These are phyloP conservation scores for Ophiostoma himal-ulmi DNA, from an alignment of 2,329 filamentous ascomycete species.

Conservation along the genomic window DNA sequence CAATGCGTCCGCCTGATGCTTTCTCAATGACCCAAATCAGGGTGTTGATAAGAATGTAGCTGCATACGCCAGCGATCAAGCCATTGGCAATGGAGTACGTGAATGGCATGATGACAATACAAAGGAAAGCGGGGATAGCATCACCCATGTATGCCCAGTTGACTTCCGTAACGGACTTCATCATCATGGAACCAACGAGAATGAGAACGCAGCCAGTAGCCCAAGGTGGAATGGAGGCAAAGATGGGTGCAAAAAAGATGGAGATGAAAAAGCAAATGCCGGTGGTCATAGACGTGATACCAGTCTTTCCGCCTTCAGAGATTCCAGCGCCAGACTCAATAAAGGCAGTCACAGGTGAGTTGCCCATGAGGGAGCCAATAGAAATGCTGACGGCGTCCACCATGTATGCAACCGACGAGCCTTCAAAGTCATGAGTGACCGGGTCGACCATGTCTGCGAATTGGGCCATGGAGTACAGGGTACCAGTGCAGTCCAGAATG, in stretches of 20 bases:
- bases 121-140: constrained; percentile 68
- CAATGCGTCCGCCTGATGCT: constrained; percentile 39
- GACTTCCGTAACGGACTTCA: constrained; percentile 65
- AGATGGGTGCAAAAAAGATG: constrained; percentile 70
- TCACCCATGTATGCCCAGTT: constrained; percentile 78
- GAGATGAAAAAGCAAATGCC: constrained; percentile 66
- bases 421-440: constrained; percentile 68
- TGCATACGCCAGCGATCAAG: constrained; percentile 59
- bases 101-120: constrained; percentile 69
- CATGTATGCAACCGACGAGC: constrained; percentile 73
- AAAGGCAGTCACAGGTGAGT: constrained; percentile 66
- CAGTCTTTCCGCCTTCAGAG: constrained; percentile 67
- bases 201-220: constrained; percentile 69
- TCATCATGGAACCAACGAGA: constrained; percentile 72
- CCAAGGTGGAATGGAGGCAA: constrained; percentile 72
- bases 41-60: constrained; percentile 46
- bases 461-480: constrained; percentile 72
- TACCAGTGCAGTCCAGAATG: constrained; percentile 72
- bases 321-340: constrained; percentile 73
- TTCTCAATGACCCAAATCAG: constrained; percentile 43
- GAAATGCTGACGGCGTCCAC: constrained; percentile 66
- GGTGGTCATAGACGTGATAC: constrained; percentile 63
- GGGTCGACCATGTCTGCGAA: constrained; percentile 54
- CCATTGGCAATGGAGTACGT: constrained; percentile 75
- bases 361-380: constrained; percentile 62